Evolutionary conservation across 179 eudicot species (phyloP), one percentile per base, ranked within the genome.

Genomic region (Amaranthus tricolor): DNA sequence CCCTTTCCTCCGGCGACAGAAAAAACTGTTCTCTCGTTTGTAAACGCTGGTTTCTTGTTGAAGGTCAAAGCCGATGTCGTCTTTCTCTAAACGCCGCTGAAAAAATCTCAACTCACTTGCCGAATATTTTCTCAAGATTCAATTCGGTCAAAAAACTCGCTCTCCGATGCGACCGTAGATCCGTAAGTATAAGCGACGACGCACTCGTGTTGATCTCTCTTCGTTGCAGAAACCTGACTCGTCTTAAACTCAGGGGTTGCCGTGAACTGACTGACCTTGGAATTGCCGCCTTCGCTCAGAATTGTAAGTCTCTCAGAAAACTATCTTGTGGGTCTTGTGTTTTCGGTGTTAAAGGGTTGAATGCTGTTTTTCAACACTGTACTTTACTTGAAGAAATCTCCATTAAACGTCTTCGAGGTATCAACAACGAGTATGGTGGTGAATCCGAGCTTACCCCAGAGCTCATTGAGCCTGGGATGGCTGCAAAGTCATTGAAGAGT

Each of bases 121-220:
- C 89, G 6, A 3, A 72, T 9, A 40, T 92, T 0, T 88, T 92
- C 76, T 7, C 80, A 19, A 84, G 97, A 3, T 92, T 90, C 74
- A 93, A 92, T 73, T 78, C 93, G 63, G 91, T 92, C 31, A 88
- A 93, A 2, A 92, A 92, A 43, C 94, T 92, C 59, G 95, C 93
- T 6, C 85, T 92, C 19, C 86, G 88, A 14, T 92, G 90, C 67
- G 95, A 92, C 81, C 92, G 97, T 40, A 75, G 87, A 85, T 90
- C 91, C 6, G 74, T 74, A 20, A 85, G 90, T 15, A 80, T 92
- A 10, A 78, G 84, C 54, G 97, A 92, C 71, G 93, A 88, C n/a
- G 85, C 82, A 43, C 82, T 90, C 20, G 50, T 84, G 1, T 21
- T 76, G 8, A 85, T 92, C 51, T 92, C 95, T 7, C 78, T 80